A percentile compares a stretch with the other conserved stretches of the same genome.
Conservation (phyloP, 2,329 filamentous ascomycete genomes). For the Aspergillus niger region DNA sequence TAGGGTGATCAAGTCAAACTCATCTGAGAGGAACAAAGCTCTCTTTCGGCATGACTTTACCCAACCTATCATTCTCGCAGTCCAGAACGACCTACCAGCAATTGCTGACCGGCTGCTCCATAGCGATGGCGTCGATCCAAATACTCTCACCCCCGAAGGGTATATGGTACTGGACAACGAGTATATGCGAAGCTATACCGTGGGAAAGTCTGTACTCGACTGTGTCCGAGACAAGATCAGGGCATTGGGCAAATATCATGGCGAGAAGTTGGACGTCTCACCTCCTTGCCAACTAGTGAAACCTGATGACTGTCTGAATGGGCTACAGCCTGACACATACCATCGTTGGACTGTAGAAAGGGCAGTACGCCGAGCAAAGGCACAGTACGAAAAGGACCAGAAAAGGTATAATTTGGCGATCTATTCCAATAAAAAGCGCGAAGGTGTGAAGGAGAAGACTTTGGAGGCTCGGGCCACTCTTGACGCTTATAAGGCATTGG, state of each 20-base stretch:
- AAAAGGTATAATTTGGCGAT: constrained; percentile 27
- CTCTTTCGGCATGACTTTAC: constrained; percentile 52
- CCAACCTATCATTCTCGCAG: constrained; percentile 69
- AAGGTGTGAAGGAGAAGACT: constrained; percentile 55
- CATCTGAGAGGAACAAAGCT: constrained; percentile 52
- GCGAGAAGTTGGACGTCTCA: constrained; percentile 25
- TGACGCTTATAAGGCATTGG: constrained; percentile 57
- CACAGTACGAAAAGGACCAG: constrained; percentile 41
- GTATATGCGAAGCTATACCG: background rate
- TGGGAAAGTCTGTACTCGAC: constrained; percentile 58
- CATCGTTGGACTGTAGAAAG: constrained; percentile 55
- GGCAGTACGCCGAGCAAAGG: constrained; percentile 40
- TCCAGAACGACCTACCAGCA: constrained; percentile 53
- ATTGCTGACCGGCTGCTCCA: constrained; percentile 62
- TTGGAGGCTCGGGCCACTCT: constrained; percentile 57
- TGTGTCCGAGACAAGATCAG: constrained; percentile 57
- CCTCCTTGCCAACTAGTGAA: constrained; percentile 22
- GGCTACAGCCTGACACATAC: constrained; percentile 60
- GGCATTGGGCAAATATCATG: constrained; percentile 52
- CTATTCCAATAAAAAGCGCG: background rate
- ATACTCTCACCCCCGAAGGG: constrained; percentile 54
- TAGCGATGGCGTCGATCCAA: constrained; percentile 63
- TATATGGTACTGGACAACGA: constrained; percentile 22
- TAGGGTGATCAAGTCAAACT: constrained; percentile 31
- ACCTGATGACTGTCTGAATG: constrained; percentile 53